Evolutionary conservation across 768 basidiomycete species (phyloP), one percentile per base, ranked within the genome.

Genomic region (Serendipita sp.): DNA sequence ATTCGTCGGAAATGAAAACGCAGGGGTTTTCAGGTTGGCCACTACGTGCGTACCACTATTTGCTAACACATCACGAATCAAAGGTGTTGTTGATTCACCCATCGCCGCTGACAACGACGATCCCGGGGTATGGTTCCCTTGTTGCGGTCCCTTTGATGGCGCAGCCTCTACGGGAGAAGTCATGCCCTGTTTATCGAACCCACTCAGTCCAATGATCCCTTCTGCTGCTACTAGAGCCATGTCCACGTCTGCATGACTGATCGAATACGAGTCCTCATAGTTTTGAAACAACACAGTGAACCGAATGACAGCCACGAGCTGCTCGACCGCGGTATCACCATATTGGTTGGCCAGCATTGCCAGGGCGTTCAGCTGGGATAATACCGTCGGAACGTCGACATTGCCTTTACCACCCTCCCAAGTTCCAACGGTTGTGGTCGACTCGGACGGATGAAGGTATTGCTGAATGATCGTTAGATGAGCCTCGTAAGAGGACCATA

Each of bases 381-480:
- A 50, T n/a, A 66, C 66, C 5, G 43, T 40, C 11, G 67, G 58
- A 62, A 52, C 37, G 40, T 69, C 68, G 45, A 48, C 45, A 2
- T 29, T 45, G 34, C 60, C 64, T 10, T 44, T 44, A 2, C 40
- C 66, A 63, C 27, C 11, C 10, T 37, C 64, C 13, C 16, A 66
- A 64, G 62, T 58, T 64, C 46, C 63, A 44, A 46, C 60, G 18
- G 3, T 67, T 53, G 36, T 66, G 15, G 1, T 53, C 33, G 67
- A 13, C 69, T 65, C 13, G 71, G 67, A 50, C 67, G 65, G 50
- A 74, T 69, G 69, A 79, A 64, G 66, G 74, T 68, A 75, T 76
- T 33, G 79, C 70, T 77, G 73, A 52, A 87, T 80, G 46, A 81
- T 75, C 11, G 80, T 76, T 34, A 87, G 75, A 65, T 87, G 80